Conservation (phyloP, 306 rosid genomes). For the Citrullus mucosospermus region DNA sequence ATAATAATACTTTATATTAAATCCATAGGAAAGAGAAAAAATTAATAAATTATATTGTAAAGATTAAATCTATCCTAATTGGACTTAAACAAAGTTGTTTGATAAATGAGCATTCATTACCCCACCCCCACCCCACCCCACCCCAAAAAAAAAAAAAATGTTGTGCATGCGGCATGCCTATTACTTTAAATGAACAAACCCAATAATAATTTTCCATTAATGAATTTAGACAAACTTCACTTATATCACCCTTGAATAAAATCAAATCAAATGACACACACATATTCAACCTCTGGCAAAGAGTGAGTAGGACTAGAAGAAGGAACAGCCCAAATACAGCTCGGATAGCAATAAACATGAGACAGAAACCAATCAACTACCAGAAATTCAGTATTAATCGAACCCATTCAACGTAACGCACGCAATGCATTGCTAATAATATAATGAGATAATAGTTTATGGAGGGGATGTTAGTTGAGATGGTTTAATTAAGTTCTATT, state of each 20-base stretch:
- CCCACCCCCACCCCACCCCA: too few species aligned
- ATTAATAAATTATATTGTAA: not conserved
- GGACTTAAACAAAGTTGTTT: not conserved
- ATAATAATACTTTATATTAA: not conserved
- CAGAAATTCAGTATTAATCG: not conserved
- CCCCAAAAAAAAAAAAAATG: not conserved
- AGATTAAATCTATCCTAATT: not conserved
- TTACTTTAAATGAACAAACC: not conserved
- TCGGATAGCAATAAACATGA: constrained; percentile 2
- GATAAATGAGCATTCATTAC: not conserved
- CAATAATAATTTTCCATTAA: not conserved
- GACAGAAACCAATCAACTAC: not conserved
- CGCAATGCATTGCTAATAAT: not conserved
- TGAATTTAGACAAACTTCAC: not conserved
- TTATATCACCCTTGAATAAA: not conserved
- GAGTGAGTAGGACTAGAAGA: not conserved
- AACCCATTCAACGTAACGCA: not conserved
- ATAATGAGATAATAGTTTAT: not conserved
- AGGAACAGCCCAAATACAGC: not conserved
- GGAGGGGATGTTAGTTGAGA: not conserved
- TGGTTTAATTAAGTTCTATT: not conserved
- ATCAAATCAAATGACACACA: not conserved
- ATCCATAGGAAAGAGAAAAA: not conserved
- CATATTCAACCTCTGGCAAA: not conserved
- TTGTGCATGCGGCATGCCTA: constrained; percentile 1